Percentiles rank a stretch among this genome's conserved stretches.
Conservation (phyloP, 2,329 filamentous ascomycete genomes). For the Westerdykella sp. region DNA sequence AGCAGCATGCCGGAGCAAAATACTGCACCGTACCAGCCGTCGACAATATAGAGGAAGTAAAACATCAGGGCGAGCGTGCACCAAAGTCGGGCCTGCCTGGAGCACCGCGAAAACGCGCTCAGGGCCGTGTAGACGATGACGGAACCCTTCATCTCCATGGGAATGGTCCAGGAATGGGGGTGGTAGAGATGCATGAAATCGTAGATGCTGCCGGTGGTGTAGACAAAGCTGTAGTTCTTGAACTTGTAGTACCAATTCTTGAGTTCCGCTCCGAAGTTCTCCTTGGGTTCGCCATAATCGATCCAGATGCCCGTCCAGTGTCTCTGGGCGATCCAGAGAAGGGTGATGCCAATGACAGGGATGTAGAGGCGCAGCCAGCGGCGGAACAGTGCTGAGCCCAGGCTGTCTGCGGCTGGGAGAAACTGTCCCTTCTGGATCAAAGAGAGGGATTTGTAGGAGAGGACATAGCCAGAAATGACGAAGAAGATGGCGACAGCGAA, state of each 20-base stretch:
- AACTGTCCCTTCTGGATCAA: conserved; percentile 40
- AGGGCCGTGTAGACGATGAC: conserved; percentile 55
- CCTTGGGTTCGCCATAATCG: conserved; percentile 47
- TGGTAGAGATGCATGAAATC: conserved; percentile 47
- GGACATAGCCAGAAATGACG: conserved; percentile 49
- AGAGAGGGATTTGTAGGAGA: conserved; percentile 44
- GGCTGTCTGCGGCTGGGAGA: conserved; percentile 36
- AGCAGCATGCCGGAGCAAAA: conserved; percentile 35
- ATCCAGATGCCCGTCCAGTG: conserved; percentile 37
- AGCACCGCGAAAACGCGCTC: conserved; percentile 53
- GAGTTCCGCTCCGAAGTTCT: conserved; percentile 33
- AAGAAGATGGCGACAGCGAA: conserved; percentile 53
- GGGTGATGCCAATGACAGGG: conserved; percentile 50
- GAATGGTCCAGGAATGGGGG: conserved; percentile 34
- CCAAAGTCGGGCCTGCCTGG: conserved; percentile 50
- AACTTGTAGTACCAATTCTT: conserved; percentile 26
- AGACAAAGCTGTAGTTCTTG: conserved; percentile 65
- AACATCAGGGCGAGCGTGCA: conserved; percentile 49
- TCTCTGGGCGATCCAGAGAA: conserved; percentile 49
- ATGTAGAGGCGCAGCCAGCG: conserved; percentile 47
- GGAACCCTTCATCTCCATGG: conserved; percentile 49
- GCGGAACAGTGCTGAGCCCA: conserved; percentile 47
- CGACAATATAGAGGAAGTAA: conserved; percentile 63
- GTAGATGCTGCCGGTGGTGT: conserved; percentile 51
- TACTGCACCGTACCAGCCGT: conserved; percentile 53